These are phyloP conservation scores for Venturia pyrina DNA, from an alignment of 2,329 filamentous ascomycete species.

Conservation along the genomic window DNA sequence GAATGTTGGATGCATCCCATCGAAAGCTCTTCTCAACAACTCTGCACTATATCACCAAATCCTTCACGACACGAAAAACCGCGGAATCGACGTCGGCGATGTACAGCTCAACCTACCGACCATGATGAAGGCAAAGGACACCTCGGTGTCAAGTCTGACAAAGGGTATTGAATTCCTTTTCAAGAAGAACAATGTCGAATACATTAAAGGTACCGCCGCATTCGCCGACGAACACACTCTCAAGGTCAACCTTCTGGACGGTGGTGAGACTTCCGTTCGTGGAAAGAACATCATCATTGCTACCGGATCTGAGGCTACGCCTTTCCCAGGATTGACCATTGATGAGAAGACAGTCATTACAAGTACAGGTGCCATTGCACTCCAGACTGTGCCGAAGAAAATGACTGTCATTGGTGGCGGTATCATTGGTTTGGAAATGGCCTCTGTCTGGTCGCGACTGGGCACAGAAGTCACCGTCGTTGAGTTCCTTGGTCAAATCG, in stretches of 20 bases:
- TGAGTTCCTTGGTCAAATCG: conserved; percentile 92
- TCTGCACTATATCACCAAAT: conserved; percentile 97
- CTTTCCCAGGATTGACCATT: conserved; percentile 89
- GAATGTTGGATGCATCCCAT: conserved; percentile 98
- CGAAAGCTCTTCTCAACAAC: conserved; percentile 99
- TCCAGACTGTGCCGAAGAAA: conserved; percentile 87
- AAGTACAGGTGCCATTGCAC: conserved; percentile 85
- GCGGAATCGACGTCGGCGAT: conserved; percentile 94
- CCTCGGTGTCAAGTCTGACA: conserved; percentile 76
- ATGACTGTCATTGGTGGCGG: conserved; percentile 96
- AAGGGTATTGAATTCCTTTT: conserved; percentile 97
- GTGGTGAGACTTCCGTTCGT: conserved; percentile 75
- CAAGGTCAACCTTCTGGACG: conserved; percentile 81
- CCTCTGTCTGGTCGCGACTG: conserved; percentile 90
- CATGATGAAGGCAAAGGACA: conserved; percentile 99
- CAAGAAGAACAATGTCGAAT: conserved; percentile 99
- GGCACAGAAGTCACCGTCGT: conserved; percentile 94
- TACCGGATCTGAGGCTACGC: conserved; percentile 88
- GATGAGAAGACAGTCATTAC: conserved; percentile 97
- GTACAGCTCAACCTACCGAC: conserved; percentile 90
- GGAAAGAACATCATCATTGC: conserved; percentile 98
- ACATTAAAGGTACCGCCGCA: conserved; percentile 84
- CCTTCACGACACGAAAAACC: conserved; percentile 91
- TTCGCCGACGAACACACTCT: conserved; percentile 86
- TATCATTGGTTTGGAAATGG: conserved; percentile 99